Conservation (phyloP, 441 rosid species). For the Bruguiera hainesii region DNA sequence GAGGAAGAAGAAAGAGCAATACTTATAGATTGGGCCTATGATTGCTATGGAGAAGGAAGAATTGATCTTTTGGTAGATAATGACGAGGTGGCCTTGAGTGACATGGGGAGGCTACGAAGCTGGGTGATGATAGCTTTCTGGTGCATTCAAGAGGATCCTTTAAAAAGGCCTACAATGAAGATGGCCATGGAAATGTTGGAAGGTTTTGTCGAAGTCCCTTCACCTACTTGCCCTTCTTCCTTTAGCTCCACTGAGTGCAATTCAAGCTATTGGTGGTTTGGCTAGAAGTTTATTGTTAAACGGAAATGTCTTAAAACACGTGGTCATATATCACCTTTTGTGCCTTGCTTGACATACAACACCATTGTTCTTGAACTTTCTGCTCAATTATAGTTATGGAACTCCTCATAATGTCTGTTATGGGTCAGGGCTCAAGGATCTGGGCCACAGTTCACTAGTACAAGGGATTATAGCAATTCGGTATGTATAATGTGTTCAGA, state of each 20-base stretch:
- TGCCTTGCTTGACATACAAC: too few relatives aligned
- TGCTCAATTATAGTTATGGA: too few relatives aligned
- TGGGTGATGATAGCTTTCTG: constrained; percentile 33
- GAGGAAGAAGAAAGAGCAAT: constrained; percentile 12
- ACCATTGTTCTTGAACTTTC: too few relatives aligned
- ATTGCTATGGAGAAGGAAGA: constrained; percentile 20
- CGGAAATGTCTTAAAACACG: not conserved
- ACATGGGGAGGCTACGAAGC: constrained; percentile 18
- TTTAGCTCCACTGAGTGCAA: not conserved
- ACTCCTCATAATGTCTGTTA: too few relatives aligned
- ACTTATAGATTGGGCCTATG: constrained; percentile 34
- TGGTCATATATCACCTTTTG: not conserved
- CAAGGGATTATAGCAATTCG: too few relatives aligned
- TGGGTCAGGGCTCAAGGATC: too few relatives aligned
- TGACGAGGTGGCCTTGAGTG: constrained; percentile 25
- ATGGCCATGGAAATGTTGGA: constrained; percentile 34
- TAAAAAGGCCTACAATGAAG: constrained; percentile 34
- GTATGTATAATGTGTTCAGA: too few relatives aligned
- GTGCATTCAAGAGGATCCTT: constrained; percentile 47
- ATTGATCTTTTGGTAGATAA: constrained; percentile 21
- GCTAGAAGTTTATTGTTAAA: too few relatives aligned
- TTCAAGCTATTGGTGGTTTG: too few relatives aligned
- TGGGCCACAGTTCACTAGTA: too few relatives aligned
- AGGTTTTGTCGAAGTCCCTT: constrained; percentile 25
- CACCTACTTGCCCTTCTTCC: constrained; percentile 29